Conservation (phyloP, 2,329 filamentous ascomycete species). For the Trichoderma simmonsii region DNA sequence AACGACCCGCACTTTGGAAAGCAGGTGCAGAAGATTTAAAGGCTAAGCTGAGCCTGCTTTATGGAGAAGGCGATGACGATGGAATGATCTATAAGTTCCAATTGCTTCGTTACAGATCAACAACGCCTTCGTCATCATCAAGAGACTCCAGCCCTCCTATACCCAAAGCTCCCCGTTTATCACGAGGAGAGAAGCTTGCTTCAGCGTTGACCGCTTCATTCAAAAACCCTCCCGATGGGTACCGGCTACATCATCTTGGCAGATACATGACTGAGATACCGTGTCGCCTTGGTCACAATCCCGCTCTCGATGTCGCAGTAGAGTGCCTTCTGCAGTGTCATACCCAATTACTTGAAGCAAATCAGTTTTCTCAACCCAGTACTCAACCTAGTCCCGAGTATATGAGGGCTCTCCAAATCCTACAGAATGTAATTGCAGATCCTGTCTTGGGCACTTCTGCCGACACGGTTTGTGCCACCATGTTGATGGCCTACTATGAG, state of each 20-base stretch:
- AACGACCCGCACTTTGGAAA: neutral
- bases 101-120: neutral
- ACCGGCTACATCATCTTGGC: neutral
- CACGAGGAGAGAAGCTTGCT: neutral
- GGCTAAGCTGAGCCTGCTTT: neutral
- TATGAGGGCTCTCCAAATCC: neutral
- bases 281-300: neutral
- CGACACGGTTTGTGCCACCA: neutral
- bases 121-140: neutral
- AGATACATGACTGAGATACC: neutral
- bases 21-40: neutral
- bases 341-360: neutral
- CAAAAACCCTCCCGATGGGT: neutral
- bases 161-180: neutral
- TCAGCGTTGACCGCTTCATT: neutral
- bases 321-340: neutral
- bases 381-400: neutral
- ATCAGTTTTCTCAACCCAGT: neutral
- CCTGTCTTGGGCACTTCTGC: neutral
- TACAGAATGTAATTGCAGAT: slow-evolving; percentile 1
- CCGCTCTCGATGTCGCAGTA: neutral
- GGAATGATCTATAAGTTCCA: neutral
- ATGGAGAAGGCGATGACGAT: neutral
- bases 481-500: slow-evolving; percentile 1
- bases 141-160: neutral